Base-by-base conservation (phyloP, 192 early-diverging fungal species). In the Coemansia sp. region DNA sequence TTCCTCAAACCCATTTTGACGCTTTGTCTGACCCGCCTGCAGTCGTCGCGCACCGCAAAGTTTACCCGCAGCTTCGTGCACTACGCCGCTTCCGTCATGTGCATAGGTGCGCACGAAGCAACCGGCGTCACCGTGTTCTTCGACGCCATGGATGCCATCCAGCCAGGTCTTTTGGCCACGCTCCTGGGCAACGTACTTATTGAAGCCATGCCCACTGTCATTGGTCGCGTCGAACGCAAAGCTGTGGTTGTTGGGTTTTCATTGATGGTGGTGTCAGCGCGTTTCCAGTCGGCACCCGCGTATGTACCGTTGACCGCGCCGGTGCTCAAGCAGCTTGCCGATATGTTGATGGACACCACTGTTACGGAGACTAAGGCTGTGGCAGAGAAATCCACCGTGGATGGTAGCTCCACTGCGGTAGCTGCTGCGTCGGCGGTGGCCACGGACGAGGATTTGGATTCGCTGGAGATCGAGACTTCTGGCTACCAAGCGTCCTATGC, bases 401-500 rank as follows among this genome's bases (percentile, higher is more conserved):
- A 70, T 25, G 66, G 58, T 52, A 72, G 65, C 38, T 64, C 68
- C 2, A 66, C 63, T n/a, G 70, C 62, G 8, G 77, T 70, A 0
- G 70, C 63, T 14, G 69, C 64, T 5, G 82, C 77, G 0, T 28
- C 67, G 30, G 66, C 67, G 17, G 69, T 60, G 16, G 86, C 84
- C 14, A 81, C 87, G 22, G 83, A 85, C 40, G 87, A 87, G 71
- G 85, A 86, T 29, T 75, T 90, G 31, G 84, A 87, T 58, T 80
- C 84, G 34, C 76, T 89, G 2, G 94, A 96, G 74, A 82, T 94
- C 48, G 93, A 94, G 58, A 90, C 91, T 7, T 83, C 86, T 0
- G 92, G 93, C 14, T 94, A 94, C 66, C 91, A 94, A 67, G 90
- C 91, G 18, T 87, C 89, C 36, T 97, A 91, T 82, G 81, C 93